Conservation (phyloP, 768 basidiomycete species). For the Kwoniella newhampshirensis region DNA sequence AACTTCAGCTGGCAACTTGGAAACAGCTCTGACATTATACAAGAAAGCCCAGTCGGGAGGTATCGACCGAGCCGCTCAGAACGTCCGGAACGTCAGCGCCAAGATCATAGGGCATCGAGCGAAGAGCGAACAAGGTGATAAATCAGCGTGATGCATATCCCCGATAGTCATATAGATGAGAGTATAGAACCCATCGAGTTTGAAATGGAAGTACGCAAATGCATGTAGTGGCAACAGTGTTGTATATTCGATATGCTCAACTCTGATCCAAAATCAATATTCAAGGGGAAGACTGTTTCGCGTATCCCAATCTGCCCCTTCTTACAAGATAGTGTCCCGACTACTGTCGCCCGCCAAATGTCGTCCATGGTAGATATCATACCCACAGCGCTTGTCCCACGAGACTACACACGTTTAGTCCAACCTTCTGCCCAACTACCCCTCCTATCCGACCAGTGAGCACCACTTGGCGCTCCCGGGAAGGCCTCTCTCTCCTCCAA, state of each 20-base stretch:
- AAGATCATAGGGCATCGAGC: conserved; percentile 36
- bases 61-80: conserved; percentile 52
- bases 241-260: neutral
- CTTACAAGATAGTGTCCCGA: too few species aligned
- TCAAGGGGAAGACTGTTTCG: too few species aligned
- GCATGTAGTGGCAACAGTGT: too few species aligned
- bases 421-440: conserved; percentile 44
- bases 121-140: conserved; percentile 1
- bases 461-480: neutral
- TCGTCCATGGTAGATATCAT: neutral
- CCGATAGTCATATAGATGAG: too few species aligned
- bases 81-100: conserved; percentile 51
- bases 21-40: conserved; percentile 52
- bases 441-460: conserved; percentile 32
- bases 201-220: neutral
- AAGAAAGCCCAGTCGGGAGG: conserved; percentile 51
- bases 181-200: too few species aligned
- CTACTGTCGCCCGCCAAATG: too few species aligned
- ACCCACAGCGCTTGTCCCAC: too few species aligned
- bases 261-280: too few species aligned
- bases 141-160: too few species aligned
- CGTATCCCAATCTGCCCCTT: too few species aligned
- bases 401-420: conserved; percentile 5
- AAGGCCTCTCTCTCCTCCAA: conserved; percentile 5
- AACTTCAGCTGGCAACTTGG: conserved; percentile 47